Conservation (phyloP, 2,329 filamentous ascomycete species). For the Berkeleyomyces rouxiae region DNA sequence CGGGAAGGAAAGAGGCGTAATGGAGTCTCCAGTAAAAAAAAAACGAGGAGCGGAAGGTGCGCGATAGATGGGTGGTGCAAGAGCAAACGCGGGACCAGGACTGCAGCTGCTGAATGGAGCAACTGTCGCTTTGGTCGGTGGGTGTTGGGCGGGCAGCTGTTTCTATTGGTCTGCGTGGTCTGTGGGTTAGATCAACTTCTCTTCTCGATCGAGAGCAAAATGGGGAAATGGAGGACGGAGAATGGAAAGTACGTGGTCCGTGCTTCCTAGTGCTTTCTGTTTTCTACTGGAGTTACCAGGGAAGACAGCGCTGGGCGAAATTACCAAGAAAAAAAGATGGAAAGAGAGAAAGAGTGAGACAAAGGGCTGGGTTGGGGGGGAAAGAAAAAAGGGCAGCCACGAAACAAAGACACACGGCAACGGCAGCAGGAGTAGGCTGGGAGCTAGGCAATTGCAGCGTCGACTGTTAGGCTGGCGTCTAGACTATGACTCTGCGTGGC, state of each 20-base stretch:
- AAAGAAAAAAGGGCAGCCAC: background rate
- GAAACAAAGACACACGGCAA: background rate
- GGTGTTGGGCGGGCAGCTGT: background rate
- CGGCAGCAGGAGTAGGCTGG: background rate
- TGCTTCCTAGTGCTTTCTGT: background rate
- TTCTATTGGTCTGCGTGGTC: background rate
- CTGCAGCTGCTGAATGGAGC: background rate
- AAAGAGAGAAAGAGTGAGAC: background rate
- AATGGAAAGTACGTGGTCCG: background rate
- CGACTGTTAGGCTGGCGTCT: background rate
- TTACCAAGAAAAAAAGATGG: slow-evolving; percentile 6
- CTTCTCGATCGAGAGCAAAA: background rate
- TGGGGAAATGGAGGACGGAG: background rate
- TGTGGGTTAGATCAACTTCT: background rate
- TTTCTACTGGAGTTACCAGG: background rate
- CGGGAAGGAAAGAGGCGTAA: background rate
- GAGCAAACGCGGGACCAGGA: background rate
- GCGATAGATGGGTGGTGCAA: background rate
- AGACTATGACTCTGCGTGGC: background rate
- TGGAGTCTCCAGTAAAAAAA: background rate
- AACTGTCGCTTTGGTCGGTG: background rate
- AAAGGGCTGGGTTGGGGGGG: background rate
- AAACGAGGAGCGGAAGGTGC: background rate
- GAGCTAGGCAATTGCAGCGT: background rate
- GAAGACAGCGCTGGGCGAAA: background rate